Percentiles rank a stretch among this genome's conserved stretches.
Conservation (phyloP, 495 filamentous ascomycete genomes). For the Glutinoglossum americanum region DNA sequence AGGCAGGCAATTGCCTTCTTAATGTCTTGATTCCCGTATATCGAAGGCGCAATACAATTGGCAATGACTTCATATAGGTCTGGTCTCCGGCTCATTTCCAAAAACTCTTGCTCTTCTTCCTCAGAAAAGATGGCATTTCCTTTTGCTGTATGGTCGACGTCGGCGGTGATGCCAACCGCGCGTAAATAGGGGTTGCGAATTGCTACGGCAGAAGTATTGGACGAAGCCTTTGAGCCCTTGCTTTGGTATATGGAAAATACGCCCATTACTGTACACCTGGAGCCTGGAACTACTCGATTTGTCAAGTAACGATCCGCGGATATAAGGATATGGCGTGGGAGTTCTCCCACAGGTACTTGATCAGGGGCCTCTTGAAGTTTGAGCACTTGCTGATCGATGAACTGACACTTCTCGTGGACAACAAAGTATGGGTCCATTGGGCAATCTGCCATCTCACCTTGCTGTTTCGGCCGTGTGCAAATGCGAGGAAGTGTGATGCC, state of each 20-base stretch:
- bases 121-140: conserved; percentile 73
- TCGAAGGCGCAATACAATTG: conserved; percentile 87
- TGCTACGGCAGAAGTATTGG: conserved; percentile 53
- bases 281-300: conserved; percentile 89
- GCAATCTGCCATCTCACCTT: conserved; percentile 43
- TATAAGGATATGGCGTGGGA: conserved; percentile 84
- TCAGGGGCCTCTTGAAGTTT: conserved; percentile 98
- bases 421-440: conserved; percentile 92
- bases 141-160: conserved; percentile 76
- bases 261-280: conserved; percentile 85
- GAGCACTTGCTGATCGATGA: conserved; percentile 94
- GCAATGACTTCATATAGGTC: conserved; percentile 84
- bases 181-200: conserved; percentile 94
- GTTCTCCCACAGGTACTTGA: conserved; percentile 90
- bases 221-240: conserved; percentile 65
- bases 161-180: conserved; percentile 76
- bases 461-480: conserved; percentile 40
- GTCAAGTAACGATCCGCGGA: conserved; percentile 90
- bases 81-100: conserved; percentile 75
- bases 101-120: conserved; percentile 92
- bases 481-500: conserved; percentile 63
- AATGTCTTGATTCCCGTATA: conserved; percentile 90
- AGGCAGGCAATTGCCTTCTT: conserved; percentile 98
- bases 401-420: conserved; percentile 79
- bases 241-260: conserved; percentile 95